Base-by-base conservation (phyloP, 169 alveolate species). In the Cardiosporidium cionae region DNA sequence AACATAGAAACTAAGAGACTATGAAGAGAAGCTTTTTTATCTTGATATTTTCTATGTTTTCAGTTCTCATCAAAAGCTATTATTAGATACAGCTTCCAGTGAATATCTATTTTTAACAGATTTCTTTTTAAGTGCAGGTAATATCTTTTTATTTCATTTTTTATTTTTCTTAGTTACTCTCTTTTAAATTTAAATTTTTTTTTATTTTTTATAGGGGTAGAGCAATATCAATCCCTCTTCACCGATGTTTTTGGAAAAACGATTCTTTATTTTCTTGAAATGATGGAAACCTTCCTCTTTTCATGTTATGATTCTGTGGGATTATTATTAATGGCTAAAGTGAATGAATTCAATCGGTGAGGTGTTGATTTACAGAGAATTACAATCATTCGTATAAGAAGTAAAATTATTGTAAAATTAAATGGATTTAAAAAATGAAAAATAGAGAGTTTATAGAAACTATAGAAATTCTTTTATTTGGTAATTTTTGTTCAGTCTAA, bases 61-160 rank as follows among this genome's bases (percentile, higher is more conserved):
- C 74, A 75, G 82, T 74, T 37, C 76, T 32, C 81, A 79, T 64
- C 85, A 79, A 70, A 66, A 65, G 68, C 75, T 79, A 3, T 64
- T 79, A 29, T 22, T 68, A 23, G 85, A 79, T 65, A 79, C 85
- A 4, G 80, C 81, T 0, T 67, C 81, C 3, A 27, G 72, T 52
- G 85, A 79, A 72, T 67, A 53, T 31, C 74, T 65, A 0, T 79
- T 79, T 44, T 70, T 79, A n/a, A 32, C 72, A 3, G 81, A 65
- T 33, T 79, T 79, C 64, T 79, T 77, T 35, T 54, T 64, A 34
- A 29, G 62, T 52, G 76, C 74, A 25, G 76, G 80, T 32, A n/a
- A 31, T 64, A 9, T 0, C 63, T 25, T 9, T n/a, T 1, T 32
- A 0, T 27, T 27, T 0, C 34, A 2, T 7, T 5, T 65, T 66